phyloP scores from a whole-genome alignment of 2,329 filamentous ascomycete genomes.

The Elsinoe fawcettii region DNA sequence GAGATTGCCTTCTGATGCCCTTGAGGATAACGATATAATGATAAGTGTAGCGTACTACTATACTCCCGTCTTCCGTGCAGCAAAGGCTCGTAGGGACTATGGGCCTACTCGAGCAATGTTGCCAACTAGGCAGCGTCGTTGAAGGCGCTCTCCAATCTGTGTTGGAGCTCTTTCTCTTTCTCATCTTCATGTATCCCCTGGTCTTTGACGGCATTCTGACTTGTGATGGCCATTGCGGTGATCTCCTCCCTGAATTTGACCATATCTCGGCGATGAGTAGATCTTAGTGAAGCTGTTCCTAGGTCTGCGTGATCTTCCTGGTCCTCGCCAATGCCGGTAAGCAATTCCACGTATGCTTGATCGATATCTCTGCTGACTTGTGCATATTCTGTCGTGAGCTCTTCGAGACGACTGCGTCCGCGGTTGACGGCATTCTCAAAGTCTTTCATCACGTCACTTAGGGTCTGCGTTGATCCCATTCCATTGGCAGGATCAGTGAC shows the following conservation, averaged over 20 bases:
- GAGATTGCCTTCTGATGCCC: constrained; percentile 20
- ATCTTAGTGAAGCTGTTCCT: not conserved
- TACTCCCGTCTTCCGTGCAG: not conserved
- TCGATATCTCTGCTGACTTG: not conserved
- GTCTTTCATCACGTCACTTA: not conserved
- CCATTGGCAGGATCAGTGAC: not conserved
- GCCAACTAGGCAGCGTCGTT: not conserved
- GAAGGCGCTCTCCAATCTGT: not conserved
- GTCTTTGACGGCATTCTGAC: not conserved
- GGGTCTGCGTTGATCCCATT: not conserved
- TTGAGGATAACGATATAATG: not conserved
- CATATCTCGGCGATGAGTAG: not conserved
- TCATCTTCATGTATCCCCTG: not conserved
- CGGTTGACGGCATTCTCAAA: not conserved
- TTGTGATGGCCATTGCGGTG: not conserved
- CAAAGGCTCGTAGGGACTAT: not conserved
- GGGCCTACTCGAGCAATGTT: not conserved
- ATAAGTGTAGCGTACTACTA: not conserved
- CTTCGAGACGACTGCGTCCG: not conserved
- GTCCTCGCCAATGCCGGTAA: not conserved
- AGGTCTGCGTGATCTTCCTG: not conserved
- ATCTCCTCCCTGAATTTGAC: not conserved
- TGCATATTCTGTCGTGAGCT: not conserved
- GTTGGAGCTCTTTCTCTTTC: not conserved
- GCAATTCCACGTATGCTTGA: not conserved